A percentile compares a stretch with the other conserved stretches of the same genome.
These are phyloP conservation scores for Pleurotus djamor DNA, from an alignment of 768 basidiomycete species.

Conservation along the genomic window DNA sequence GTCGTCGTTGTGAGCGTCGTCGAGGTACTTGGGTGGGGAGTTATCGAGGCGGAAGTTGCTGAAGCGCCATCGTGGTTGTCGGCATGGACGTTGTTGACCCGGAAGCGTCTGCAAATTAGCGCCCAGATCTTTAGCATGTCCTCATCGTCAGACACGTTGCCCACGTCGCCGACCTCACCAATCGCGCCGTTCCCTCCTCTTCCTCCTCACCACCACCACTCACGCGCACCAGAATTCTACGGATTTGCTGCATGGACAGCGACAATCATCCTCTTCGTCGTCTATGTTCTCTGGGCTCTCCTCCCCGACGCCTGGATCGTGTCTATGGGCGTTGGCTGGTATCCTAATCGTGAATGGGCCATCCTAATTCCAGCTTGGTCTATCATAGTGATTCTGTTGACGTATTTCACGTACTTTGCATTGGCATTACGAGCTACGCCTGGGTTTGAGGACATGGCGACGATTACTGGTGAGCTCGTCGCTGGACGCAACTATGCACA, in stretches of 20 bases:
- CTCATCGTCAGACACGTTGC: not conserved
- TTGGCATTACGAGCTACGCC: conserved; percentile 75
- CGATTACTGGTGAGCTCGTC: conserved; percentile 59
- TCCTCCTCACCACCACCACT: conserved; percentile 42
- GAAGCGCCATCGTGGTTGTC: not conserved
- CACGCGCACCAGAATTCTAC: conserved; percentile 82
- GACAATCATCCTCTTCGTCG: conserved; percentile 65
- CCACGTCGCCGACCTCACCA: conserved; percentile 10
- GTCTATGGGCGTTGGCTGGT: conserved; percentile 75
- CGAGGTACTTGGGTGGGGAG: too few species aligned
- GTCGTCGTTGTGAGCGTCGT: not conserved
- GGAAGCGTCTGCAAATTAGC: not conserved
- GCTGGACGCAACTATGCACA: conserved; percentile 11
- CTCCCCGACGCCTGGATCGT: conserved; percentile 71
- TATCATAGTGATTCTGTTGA: conserved; percentile 65
- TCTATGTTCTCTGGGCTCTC: conserved; percentile 80
- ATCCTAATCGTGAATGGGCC: conserved; percentile 90
- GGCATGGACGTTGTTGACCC: not conserved
- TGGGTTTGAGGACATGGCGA: conserved; percentile 58
- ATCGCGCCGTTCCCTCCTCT: conserved; percentile 12
- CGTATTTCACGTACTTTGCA: conserved; percentile 76
- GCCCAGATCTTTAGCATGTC: not conserved
- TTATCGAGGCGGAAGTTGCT: not conserved
- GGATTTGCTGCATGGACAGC: conserved; percentile 88
- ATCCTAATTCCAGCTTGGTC: conserved; percentile 79